A percentile compares a stretch with the other conserved stretches of the same genome.
phyloP scores from a whole-genome alignment of 805 yeast species.

The Ogataea angusta region DNA sequence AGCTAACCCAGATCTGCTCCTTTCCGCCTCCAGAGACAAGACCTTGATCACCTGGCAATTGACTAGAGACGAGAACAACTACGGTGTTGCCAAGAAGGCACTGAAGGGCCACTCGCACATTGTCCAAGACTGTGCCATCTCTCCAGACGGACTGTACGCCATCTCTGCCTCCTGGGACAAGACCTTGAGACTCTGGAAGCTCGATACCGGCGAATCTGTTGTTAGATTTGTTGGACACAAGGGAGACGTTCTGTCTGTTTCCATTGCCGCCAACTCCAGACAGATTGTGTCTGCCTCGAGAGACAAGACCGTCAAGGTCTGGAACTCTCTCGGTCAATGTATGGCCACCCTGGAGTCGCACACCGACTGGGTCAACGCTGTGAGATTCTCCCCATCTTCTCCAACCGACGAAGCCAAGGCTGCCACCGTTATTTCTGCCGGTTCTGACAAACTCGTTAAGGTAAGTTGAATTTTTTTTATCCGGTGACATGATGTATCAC shows the following conservation, averaged over 20 bases:
- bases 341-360: constrained; percentile 91
- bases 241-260: constrained; percentile 95
- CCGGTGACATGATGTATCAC: constrained; percentile 61
- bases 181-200: constrained; percentile 98
- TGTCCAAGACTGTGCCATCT: constrained; percentile 95
- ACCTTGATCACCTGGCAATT: constrained; percentile 97
- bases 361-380: constrained; percentile 99
- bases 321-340: constrained; percentile 99
- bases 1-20: constrained; percentile 95
- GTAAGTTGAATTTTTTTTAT: constrained; percentile 57
- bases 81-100: constrained; percentile 98
- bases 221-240: constrained; percentile 97
- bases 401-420: constrained; percentile 38
- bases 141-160: constrained; percentile 97
- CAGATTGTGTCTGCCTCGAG: constrained; percentile 98
- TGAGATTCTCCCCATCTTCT: constrained; percentile 82
- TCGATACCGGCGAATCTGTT: constrained; percentile 89
- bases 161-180: constrained; percentile 99
- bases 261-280: constrained; percentile 94
- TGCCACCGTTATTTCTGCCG: constrained; percentile 88
- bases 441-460: constrained; percentile 98
- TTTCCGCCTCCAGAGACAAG: constrained; percentile 99
- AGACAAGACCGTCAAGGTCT: constrained; percentile 97
- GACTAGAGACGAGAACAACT: constrained; percentile 91
- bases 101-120: constrained; percentile 99